A percentile compares a stretch with the other conserved stretches of the same genome.
Evolutionary conservation across 768 basidiomycete species (phyloP).

Genomic region (Termitomyces sp.): DNA sequence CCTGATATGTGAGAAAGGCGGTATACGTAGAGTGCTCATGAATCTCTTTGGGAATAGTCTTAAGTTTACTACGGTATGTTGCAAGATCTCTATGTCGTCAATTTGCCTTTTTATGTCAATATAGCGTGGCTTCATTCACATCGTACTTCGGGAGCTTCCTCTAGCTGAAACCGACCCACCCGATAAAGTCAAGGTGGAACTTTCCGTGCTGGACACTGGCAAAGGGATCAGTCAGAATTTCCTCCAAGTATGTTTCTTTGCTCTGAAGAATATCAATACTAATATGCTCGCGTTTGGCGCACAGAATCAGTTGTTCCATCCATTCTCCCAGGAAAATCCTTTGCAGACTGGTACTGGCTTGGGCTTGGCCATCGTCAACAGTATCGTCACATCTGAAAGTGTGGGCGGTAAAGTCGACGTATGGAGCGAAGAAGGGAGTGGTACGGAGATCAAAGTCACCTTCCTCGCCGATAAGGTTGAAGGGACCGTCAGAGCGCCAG

Average conservation of each 20-base stretch:
- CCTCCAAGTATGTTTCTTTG: slow-evolving; percentile 53
- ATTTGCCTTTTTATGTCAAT: neutral
- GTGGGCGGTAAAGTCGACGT: slow-evolving; percentile 92
- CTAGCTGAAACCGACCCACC: slow-evolving; percentile 45
- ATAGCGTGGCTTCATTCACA: slow-evolving; percentile 83
- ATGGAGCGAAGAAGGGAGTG: slow-evolving; percentile 83
- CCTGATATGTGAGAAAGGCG: slow-evolving; percentile 86
- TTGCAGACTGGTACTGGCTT: slow-evolving; percentile 90
- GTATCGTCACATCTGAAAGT: slow-evolving; percentile 80
- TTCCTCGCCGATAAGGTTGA: slow-evolving; percentile 67
- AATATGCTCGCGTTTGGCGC: neutral
- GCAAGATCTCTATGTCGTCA: neutral
- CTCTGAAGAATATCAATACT: neutral
- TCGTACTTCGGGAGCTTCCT: slow-evolving; percentile 72
- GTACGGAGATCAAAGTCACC: slow-evolving; percentile 87
- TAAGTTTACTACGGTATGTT: slow-evolving; percentile 79
- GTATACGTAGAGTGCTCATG: slow-evolving; percentile 88
- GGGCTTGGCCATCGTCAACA: slow-evolving; percentile 92
- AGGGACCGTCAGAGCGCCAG: slow-evolving; percentile 28
- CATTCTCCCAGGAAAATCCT: slow-evolving; percentile 96
- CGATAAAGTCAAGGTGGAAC: slow-evolving; percentile 68
- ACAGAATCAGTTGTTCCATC: slow-evolving; percentile 92
- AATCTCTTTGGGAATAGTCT: slow-evolving; percentile 92
- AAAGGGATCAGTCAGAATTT: slow-evolving; percentile 96
- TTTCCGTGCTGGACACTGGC: slow-evolving; percentile 84